Conservation (phyloP, 2,329 filamentous ascomycete genomes). For the Pseudopithomyces chartarum region DNA sequence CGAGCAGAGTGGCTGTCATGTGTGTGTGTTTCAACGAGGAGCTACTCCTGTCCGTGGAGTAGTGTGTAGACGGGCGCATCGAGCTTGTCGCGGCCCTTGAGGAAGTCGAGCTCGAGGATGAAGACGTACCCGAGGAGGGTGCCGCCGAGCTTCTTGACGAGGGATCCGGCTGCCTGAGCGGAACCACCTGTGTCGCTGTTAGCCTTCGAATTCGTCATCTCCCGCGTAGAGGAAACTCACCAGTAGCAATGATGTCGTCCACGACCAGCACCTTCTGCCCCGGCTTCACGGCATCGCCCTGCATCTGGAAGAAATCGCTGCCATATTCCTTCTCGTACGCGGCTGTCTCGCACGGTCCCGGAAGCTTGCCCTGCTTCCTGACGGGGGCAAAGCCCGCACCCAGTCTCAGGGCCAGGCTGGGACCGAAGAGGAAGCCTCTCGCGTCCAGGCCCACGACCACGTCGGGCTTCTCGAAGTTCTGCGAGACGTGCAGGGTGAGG, state of each 20-base stretch:
- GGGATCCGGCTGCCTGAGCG: slow-evolving; percentile 81
- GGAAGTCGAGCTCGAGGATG: slow-evolving; percentile 91
- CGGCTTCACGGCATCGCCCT: slow-evolving; percentile 79
- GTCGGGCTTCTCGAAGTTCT: slow-evolving; percentile 75
- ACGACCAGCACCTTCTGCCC: slow-evolving; percentile 92
- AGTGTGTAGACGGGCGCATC: slow-evolving; percentile 83
- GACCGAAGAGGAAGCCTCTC: slow-evolving; percentile 93
- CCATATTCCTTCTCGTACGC: slow-evolving; percentile 96
- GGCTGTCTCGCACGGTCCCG: slow-evolving; percentile 83
- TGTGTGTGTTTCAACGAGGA: neutral
- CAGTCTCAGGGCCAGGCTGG: slow-evolving; percentile 80
- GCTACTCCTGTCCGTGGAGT: slow-evolving; percentile 66
- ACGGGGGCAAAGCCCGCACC: slow-evolving; percentile 90
- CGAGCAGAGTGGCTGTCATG: neutral
- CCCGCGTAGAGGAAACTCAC: slow-evolving; percentile 56
- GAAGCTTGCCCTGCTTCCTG: slow-evolving; percentile 93
- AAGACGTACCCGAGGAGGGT: slow-evolving; percentile 89
- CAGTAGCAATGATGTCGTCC: slow-evolving; percentile 98
- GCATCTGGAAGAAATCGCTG: slow-evolving; percentile 94
- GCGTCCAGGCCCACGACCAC: slow-evolving; percentile 93
- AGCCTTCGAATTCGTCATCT: neutral
- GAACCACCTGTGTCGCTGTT: slow-evolving; percentile 72
- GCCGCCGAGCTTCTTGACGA: slow-evolving; percentile 85
- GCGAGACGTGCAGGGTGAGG: slow-evolving; percentile 79
- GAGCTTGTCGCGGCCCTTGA: slow-evolving; percentile 90